Percentiles rank a stretch among this genome's conserved stretches.
These are phyloP conservation scores for Sporothrix globosa DNA, from an alignment of 2,329 filamentous ascomycete species.

Conservation along the genomic window DNA sequence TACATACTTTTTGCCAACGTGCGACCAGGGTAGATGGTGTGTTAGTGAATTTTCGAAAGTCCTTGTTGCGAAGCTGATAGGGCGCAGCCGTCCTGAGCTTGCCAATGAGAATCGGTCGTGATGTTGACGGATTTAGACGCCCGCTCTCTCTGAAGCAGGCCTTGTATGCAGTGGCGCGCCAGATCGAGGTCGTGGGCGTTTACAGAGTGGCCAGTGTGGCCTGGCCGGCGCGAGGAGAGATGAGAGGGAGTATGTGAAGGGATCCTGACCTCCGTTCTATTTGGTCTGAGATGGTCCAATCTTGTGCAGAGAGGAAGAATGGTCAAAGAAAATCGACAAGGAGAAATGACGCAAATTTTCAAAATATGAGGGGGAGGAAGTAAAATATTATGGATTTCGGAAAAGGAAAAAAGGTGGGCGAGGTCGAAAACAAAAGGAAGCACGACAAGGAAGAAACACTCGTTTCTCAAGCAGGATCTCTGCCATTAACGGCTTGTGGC, in stretches of 20 bases:
- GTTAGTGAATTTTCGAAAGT: constrained; percentile 30
- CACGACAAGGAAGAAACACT: not conserved
- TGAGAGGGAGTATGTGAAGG: constrained; percentile 28
- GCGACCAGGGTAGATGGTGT: constrained; percentile 46
- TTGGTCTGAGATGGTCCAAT: not conserved
- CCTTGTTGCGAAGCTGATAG: constrained; percentile 49
- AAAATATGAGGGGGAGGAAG: not conserved
- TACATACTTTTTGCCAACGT: constrained; percentile 40
- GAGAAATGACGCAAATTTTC: not conserved
- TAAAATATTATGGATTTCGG: not conserved
- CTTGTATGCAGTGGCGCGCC: constrained; percentile 45
- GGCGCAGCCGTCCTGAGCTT: constrained; percentile 38
- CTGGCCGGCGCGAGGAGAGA: constrained; percentile 34
- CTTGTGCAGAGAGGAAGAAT: not conserved
- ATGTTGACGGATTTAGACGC: constrained; percentile 52
- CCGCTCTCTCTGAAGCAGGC: constrained; percentile 39
- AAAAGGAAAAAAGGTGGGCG: not conserved
- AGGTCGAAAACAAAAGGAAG: constrained; percentile 21
- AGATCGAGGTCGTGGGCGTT: constrained; percentile 34
- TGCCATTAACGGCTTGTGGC: not conserved
- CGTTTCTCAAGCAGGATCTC: constrained; percentile 9
- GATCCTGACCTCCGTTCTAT: constrained; percentile 6
- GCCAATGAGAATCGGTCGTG: constrained; percentile 48
- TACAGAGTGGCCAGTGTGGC: constrained; percentile 31
- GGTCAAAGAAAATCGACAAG: not conserved